phyloP scores from a whole-genome alignment of 2,329 filamentous ascomycete species.

The Monosporascus cannonballus region DNA sequence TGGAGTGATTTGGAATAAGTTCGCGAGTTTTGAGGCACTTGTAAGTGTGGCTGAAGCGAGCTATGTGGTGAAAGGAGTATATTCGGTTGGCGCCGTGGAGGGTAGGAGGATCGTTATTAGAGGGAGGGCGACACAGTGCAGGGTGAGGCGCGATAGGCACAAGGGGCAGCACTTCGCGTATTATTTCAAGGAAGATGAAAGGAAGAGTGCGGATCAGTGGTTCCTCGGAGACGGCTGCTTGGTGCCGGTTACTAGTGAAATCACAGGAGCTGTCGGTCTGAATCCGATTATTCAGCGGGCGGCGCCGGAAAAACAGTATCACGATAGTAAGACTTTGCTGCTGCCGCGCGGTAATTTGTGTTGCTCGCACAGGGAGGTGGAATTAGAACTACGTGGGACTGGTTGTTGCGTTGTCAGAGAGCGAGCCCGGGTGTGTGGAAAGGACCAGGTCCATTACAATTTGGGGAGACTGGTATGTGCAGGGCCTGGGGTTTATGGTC shows the following conservation, averaged over 20 bases:
- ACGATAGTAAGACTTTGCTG: too few species aligned
- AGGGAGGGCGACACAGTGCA: slow-evolving; percentile 9
- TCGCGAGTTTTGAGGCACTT: background rate
- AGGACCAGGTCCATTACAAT: too few species aligned
- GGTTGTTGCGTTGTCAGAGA: too few species aligned
- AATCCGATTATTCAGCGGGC: too few species aligned
- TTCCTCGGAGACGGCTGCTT: slow-evolving; percentile 10
- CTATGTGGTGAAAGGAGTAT: slow-evolving; percentile 6
- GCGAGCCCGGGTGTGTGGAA: too few species aligned
- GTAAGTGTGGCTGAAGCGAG: slow-evolving; percentile 2
- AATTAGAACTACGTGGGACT: too few species aligned
- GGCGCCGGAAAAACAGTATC: too few species aligned
- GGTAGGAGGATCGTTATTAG: slow-evolving; percentile 7
- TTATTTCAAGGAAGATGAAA: slow-evolving; percentile 6
- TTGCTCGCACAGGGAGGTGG: too few species aligned
- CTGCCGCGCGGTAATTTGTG: too few species aligned
- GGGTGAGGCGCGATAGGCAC: slow-evolving; percentile 5
- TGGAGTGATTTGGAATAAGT: slow-evolving; percentile 5
- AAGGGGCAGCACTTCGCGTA: slow-evolving; percentile 7
- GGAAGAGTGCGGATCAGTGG: slow-evolving; percentile 5
- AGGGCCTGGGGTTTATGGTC: too few species aligned
- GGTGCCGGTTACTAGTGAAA: background rate
- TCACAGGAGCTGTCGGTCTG: too few species aligned
- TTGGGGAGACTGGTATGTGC: too few species aligned
- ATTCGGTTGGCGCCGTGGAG: slow-evolving; percentile 10